Percentiles rank a stretch among this genome's conserved stretches.
These are phyloP conservation scores for Calocera viscosa DNA, from an alignment of 768 basidiomycete genomes.

Conservation along the genomic window DNA sequence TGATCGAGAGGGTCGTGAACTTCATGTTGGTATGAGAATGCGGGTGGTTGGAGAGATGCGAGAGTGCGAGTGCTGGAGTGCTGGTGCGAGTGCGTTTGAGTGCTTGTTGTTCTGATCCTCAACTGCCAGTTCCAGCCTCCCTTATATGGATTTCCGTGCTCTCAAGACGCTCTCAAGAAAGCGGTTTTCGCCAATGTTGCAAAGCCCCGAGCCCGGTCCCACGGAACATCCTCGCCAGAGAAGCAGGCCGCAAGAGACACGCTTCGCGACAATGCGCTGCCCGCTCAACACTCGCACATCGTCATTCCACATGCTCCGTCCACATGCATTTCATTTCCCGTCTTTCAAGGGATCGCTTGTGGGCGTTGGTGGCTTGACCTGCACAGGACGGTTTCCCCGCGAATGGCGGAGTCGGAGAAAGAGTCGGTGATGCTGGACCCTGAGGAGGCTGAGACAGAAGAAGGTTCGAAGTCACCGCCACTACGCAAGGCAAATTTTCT, in stretches of 20 bases:
- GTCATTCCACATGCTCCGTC: conserved; percentile 1
- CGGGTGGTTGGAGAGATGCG: background rate
- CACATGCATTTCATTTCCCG: background rate
- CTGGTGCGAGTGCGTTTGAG: background rate
- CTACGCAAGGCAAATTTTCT: background rate
- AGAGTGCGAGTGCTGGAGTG: background rate
- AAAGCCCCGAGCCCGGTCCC: background rate
- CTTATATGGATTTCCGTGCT: background rate
- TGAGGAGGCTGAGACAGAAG: background rate
- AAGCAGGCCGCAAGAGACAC: background rate
- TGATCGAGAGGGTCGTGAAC: background rate
- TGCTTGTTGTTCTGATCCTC: background rate
- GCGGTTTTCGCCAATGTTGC: background rate
- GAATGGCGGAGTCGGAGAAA: too few species aligned
- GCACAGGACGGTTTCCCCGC: too few species aligned
- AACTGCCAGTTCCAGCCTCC: background rate
- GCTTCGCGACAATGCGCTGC: background rate
- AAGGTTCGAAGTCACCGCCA: background rate
- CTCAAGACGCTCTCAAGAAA: background rate
- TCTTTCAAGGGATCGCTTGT: background rate
- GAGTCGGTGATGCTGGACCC: background rate
- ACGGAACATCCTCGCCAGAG: background rate
- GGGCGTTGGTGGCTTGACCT: too few species aligned
- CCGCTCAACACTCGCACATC: background rate
- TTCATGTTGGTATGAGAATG: background rate